Percentiles rank a stretch among this genome's conserved stretches.
Evolutionary conservation across 805 yeast species (phyloP).

Genomic region (Candida lessepsii): DNA sequence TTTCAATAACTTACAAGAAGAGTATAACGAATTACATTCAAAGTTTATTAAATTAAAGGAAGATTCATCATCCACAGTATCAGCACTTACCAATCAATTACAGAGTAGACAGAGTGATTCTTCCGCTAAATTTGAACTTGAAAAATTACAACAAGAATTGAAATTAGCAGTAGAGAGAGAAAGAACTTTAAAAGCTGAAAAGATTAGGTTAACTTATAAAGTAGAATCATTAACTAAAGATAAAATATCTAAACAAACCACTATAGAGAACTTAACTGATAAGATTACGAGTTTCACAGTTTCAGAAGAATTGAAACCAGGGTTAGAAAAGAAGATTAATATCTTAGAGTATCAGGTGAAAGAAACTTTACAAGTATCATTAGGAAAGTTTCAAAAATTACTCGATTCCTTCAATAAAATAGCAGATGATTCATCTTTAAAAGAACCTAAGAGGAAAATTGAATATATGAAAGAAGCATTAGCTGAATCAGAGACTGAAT

Average conservation of each 20-base stretch:
- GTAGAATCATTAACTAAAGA: conserved; percentile 40
- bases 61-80: conserved; percentile 23
- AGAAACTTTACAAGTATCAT: conserved; percentile 40
- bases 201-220: conserved; percentile 39
- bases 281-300: conserved; percentile 24
- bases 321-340: conserved; percentile 17
- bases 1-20: conserved; percentile 18
- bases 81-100: conserved; percentile 24
- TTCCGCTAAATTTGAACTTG: conserved; percentile 15
- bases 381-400: conserved; percentile 49
- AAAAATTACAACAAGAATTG: conserved; percentile 37
- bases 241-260: conserved; percentile 32
- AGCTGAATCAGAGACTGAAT: conserved; percentile 15
- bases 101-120: conserved; percentile 20
- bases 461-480: conserved; percentile 18
- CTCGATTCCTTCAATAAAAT: conserved; percentile 51
- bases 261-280: conserved; percentile 38
- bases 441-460: conserved; percentile 56
- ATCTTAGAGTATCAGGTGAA: conserved; percentile 43
- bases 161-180: conserved; percentile 44
- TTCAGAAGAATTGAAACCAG: conserved; percentile 11
- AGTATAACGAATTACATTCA: conserved; percentile 14
- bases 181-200: conserved; percentile 43
- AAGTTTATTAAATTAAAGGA: conserved; percentile 20
- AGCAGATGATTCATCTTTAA: conserved; percentile 56